A percentile compares a stretch with the other conserved stretches of the same genome.
Evolutionary conservation across 768 basidiomycete species (phyloP).

Genomic region (Russula earlei): DNA sequence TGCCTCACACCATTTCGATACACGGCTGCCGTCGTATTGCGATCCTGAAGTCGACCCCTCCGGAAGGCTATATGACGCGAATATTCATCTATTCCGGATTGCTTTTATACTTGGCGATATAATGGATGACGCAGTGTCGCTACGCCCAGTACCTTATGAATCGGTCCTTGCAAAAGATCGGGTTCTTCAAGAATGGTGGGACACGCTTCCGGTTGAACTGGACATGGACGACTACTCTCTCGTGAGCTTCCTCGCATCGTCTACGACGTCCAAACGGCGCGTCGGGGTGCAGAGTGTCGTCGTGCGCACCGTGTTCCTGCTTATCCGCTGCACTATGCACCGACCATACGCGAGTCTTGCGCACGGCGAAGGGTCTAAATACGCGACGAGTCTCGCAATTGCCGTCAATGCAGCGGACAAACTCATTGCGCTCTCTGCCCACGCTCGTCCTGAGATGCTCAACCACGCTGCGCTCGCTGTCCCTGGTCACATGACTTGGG

Average conservation of each 20-base stretch:
- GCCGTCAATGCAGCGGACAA: constrained; percentile 50
- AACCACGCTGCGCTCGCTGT: constrained; percentile 55
- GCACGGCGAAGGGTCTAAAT: constrained; percentile 6
- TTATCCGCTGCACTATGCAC: constrained; percentile 72
- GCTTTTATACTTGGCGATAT: constrained; percentile 69
- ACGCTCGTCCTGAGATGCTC: constrained; percentile 61
- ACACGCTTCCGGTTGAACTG: constrained; percentile 55
- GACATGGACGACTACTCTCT: constrained; percentile 64
- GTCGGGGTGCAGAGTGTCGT: constrained; percentile 68
- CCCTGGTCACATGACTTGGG: constrained; percentile 73
- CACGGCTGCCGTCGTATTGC: constrained; percentile 54
- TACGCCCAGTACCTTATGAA: constrained; percentile 58
- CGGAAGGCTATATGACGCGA: constrained; percentile 55
- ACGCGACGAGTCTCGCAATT: constrained; percentile 38
- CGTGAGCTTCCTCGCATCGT: constrained; percentile 55
- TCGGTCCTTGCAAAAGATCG: constrained; percentile 58
- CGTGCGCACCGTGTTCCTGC: constrained; percentile 59
- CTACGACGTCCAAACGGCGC: constrained; percentile 41
- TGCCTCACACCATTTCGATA: constrained; percentile 71
- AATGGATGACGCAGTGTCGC: constrained; percentile 69
- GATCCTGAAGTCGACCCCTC: constrained; percentile 44
- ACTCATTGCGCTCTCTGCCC: constrained; percentile 40
- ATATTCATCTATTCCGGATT: constrained; percentile 59
- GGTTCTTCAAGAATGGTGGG: constrained; percentile 60
- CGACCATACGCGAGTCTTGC: constrained; percentile 52